These are phyloP conservation scores for apple (Malus domestica) DNA, from an alignment of 306 rosid species.

Conservation along the genomic window ASM211411v1 NC_041796.1:28556001-28556500, in stretches of 20 bases:
- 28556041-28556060: background rate
- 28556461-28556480: conserved; percentile 96
- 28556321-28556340: background rate
- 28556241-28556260: background rate
- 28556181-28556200: background rate
- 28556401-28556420: conserved; percentile 86
- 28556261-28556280: background rate
- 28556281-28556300: background rate
- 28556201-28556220: background rate
- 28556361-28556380: conserved; percentile 97
- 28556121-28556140: background rate
- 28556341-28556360: conserved; percentile 39
- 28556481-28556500: conserved; percentile 4
- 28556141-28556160: background rate
- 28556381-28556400: conserved; percentile 99
- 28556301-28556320: background rate
- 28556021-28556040: background rate
- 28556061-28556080: background rate
- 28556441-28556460: conserved; percentile 99
- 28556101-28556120: background rate
- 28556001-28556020: background rate
- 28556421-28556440: conserved; percentile 88
- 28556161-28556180: background rate
- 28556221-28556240: background rate
- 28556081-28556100: background rate